phyloP scores from a whole-genome alignment of 768 basidiomycete genomes.

The Lactarius hengduanensis region DNA sequence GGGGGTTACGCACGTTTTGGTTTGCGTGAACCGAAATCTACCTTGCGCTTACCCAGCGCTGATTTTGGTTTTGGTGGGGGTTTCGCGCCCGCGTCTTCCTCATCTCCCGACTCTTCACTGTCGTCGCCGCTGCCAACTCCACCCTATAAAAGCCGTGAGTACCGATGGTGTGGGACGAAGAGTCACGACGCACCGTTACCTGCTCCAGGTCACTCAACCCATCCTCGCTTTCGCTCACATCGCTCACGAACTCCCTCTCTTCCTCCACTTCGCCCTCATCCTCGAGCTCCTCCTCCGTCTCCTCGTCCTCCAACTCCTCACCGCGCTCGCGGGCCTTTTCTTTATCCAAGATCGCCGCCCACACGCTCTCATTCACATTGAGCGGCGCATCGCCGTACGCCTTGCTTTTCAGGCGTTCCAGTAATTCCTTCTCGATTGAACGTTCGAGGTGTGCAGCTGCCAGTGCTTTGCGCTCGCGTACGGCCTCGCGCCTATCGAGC shows the following conservation, averaged over 20 bases:
- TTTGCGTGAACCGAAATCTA: slow-evolving; percentile 17
- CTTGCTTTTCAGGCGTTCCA: slow-evolving; percentile 93
- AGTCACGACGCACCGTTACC: slow-evolving; percentile 48
- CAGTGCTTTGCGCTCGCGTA: slow-evolving; percentile 93
- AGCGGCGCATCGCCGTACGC: slow-evolving; percentile 97
- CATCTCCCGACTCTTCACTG: slow-evolving; percentile 19
- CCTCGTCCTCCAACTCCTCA: slow-evolving; percentile 40
- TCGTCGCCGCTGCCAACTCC: slow-evolving; percentile 11
- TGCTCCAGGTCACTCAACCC: slow-evolving; percentile 68
- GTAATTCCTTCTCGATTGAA: slow-evolving; percentile 93
- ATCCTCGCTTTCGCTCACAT: slow-evolving; percentile 67
- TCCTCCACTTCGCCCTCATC: slow-evolving; percentile 52
- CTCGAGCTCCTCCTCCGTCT: slow-evolving; percentile 43
- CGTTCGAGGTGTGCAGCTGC: slow-evolving; percentile 93
- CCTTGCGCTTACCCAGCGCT: slow-evolving; percentile 22
- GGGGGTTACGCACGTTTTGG: slow-evolving; percentile 19
- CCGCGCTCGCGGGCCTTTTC: slow-evolving; percentile 56
- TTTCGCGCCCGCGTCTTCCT: slow-evolving; percentile 1
- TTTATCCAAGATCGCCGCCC: slow-evolving; percentile 86
- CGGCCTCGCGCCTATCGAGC: slow-evolving; percentile 87
- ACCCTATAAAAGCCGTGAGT: slow-evolving; percentile 8
- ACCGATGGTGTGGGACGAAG: not conserved
- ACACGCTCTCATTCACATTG: slow-evolving; percentile 96
- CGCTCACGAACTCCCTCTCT: slow-evolving; percentile 73
- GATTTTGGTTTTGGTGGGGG: slow-evolving; percentile 14